These are phyloP conservation scores for Geranomyces michiganensis DNA, from an alignment of 192 early-diverging fungal species.

Conservation along the genomic window DNA sequence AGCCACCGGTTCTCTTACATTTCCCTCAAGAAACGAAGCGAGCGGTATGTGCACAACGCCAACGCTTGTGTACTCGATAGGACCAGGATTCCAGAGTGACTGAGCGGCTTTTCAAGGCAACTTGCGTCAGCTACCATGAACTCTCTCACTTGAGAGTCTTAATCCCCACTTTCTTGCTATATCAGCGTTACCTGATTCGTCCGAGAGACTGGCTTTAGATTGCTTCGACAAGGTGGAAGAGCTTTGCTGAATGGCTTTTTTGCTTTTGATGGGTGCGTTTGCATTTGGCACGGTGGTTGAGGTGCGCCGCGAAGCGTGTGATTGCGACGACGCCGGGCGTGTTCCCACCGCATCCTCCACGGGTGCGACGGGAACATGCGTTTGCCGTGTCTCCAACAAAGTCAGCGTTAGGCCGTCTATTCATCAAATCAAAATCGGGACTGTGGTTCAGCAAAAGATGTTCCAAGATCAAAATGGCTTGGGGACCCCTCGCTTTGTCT, in stretches of 20 bases:
- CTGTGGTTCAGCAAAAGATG: too few relatives aligned
- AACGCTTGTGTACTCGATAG: background rate
- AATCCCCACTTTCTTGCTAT: too few relatives aligned
- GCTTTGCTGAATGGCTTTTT: too few relatives aligned
- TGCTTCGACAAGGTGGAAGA: too few relatives aligned
- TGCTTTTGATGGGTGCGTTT: too few relatives aligned
- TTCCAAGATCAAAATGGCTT: too few relatives aligned
- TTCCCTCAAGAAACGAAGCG: background rate
- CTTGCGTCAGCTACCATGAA: too few relatives aligned
- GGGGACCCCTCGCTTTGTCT: background rate
- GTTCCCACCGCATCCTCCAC: background rate
- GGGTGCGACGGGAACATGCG: conserved; percentile 1
- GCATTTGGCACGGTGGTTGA: background rate
- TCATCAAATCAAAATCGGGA: too few relatives aligned
- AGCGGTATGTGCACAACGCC: conserved; percentile 5
- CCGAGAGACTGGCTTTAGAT: too few relatives aligned
- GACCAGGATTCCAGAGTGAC: background rate
- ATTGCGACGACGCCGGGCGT: background rate
- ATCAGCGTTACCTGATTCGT: too few relatives aligned
- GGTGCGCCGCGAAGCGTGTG: background rate
- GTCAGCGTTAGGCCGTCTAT: conserved; percentile 16
- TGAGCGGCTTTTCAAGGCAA: background rate
- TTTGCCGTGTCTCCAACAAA: background rate
- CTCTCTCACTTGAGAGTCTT: too few relatives aligned
- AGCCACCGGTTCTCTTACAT: background rate